Evolutionary conservation across 2,329 filamentous ascomycete genomes (phyloP).

Genomic region (Lachnellula suecica): DNA sequence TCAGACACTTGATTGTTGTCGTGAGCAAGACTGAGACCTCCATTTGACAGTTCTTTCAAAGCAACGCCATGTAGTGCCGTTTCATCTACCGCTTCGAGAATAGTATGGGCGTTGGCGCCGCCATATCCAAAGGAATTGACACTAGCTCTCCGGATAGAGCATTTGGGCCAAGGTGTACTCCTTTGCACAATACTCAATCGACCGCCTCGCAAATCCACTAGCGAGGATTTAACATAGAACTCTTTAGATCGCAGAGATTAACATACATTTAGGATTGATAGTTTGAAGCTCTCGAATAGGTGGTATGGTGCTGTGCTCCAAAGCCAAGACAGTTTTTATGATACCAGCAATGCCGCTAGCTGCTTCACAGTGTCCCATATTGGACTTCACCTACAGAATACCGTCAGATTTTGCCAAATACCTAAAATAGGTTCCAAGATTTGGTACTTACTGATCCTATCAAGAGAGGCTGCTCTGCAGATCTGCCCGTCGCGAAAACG

Average conservation of each 20-base stretch:
- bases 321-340: not conserved
- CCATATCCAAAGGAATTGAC: conserved; percentile 25
- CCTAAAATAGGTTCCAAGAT: no score
- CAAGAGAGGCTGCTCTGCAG: not conserved
- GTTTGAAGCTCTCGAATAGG: not conserved
- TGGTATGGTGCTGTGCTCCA: conserved; percentile 2
- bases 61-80: not conserved
- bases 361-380: not conserved
- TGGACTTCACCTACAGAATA: not conserved
- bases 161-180: conserved; percentile 1
- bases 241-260: no score
- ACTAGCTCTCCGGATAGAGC: conserved; percentile 4
- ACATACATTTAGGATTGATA: not conserved
- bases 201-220: conserved; percentile 26
- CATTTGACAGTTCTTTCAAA: not conserved
- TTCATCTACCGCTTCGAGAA: not conserved
- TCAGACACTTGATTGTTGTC: no score
- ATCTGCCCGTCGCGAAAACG: not conserved
- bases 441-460: not conserved
- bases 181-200: conserved; percentile 27
- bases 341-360: not conserved
- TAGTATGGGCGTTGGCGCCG: no score
- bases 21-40: no score
- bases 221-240: no score
- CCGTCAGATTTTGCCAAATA: no score